Evolutionary conservation across 495 filamentous ascomycete species (phyloP).

Genomic region (Penicillium silybi): DNA sequence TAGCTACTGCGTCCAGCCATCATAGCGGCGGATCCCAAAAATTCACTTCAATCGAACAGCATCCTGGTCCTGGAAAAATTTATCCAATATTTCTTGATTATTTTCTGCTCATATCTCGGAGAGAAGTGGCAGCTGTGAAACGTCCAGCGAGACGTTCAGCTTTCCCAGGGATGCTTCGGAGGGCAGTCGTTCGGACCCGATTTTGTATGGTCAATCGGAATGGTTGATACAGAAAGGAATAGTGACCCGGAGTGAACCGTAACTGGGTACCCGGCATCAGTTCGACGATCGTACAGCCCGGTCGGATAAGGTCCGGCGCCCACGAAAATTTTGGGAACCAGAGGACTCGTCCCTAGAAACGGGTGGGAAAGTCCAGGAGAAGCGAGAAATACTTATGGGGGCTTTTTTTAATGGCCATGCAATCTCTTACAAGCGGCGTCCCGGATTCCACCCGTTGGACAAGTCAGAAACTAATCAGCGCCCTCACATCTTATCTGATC

Average conservation of each 20-base stretch:
- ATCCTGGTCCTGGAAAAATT: background rate
- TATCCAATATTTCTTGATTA: background rate
- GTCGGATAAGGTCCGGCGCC: background rate
- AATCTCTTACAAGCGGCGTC: too few relatives aligned
- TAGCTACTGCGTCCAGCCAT: slow-evolving; percentile 47
- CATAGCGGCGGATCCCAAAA: slow-evolving; percentile 47
- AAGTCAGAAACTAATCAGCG: too few relatives aligned
- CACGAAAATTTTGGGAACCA: background rate
- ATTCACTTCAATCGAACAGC: slow-evolving; percentile 18
- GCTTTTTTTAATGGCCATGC: too few relatives aligned
- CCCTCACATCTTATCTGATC: slow-evolving; percentile 5
- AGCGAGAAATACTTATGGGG: too few relatives aligned
- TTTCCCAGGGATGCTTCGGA: background rate
- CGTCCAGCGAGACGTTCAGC: slow-evolving; percentile 8
- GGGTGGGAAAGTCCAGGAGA: background rate
- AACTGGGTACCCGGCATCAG: slow-evolving; percentile 33
- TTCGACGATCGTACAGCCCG: slow-evolving; percentile 17
- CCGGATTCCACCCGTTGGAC: too few relatives aligned
- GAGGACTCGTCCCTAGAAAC: too few relatives aligned
- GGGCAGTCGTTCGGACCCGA: background rate
- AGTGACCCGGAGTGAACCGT: slow-evolving; percentile 44
- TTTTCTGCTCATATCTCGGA: slow-evolving; percentile 11
- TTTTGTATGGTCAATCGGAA: slow-evolving; percentile 33
- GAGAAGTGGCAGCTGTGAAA: slow-evolving; percentile 33
- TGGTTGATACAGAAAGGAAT: slow-evolving; percentile 56